Evolutionary conservation across 116 monocot genomes (phyloP), one percentile per base, ranked within the genome.

Genomic region (Cymodocea nodosa): DNA sequence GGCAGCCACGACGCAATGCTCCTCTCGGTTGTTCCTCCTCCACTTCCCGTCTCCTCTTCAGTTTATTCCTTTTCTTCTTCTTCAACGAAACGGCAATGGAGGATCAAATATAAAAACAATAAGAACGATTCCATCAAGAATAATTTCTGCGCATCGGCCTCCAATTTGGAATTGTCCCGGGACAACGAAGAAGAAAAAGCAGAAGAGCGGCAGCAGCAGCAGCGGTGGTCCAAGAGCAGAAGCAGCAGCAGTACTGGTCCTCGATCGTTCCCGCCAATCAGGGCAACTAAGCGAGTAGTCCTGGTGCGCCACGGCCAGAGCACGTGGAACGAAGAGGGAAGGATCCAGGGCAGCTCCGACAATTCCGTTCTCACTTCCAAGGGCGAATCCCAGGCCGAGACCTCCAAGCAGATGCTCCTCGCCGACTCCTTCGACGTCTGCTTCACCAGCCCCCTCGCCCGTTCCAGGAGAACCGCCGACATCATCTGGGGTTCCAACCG

Each of bases 281-380:
- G 24, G 24, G 9, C 24, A 4, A 71, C 84, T 55, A 94, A 94
- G 83, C 71, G 95, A 65, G 95, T 95, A 68, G 90, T 85, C 70
- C 81, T 95, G 61, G 90, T 90, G 60, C 60, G 95, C 75, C 90
- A 95, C 65, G 90, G 95, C 23, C 95, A 90, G 83, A 95, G 95
- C 90, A 95, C 95, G 24, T 95, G 95, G 90, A 95, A 95, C 74
- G 87, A 80, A 76, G 95, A 90, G 78, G 90, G 95, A 0, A 60
- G 95, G 50, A 95, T 95, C 70, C 95, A 95, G 77, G 95, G 95
- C 56, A 95, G 90, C 68, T 95, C 95, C 64, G 78, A 95, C 66
- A 35, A 62, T 67, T 90, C 95, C 13, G 76, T 95, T 18, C 83
- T 95, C 52, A 95, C 95, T 3, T 25, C 83, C 60, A 95, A 95